Evolutionary conservation across 2,329 filamentous ascomycete species (phyloP), one percentile per base, ranked within the genome.

Genomic region (Penicillium sp.): DNA sequence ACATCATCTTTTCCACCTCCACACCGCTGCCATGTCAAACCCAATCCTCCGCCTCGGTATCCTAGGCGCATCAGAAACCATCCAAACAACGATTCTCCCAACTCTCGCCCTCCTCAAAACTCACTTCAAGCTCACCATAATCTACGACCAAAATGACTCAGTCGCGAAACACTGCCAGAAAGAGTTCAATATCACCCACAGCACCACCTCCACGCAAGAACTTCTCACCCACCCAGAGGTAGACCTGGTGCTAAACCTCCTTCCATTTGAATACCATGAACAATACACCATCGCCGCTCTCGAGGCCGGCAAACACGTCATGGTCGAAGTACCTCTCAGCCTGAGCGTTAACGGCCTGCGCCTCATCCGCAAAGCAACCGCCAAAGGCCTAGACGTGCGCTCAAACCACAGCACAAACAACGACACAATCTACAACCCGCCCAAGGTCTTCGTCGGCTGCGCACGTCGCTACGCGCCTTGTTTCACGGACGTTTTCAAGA

Each of bases 251-350:
- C 72, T 85, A 4, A 81, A 87, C 27, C 73, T 87, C 59, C 75
- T 86, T 52, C 73, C 78, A 3, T 80, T 86, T 59, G 83, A 82
- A 22, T 84, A 78, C 58, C 86, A 87, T 66, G 77, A 77, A n/a
- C 58, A 71, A 4, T 79, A 85, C 55, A 78, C 77, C 3, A 73
- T 86, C 26, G 63, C 79, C 0, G 83, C 84, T 0, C 73, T 88
- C 1, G 59, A 80, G 52, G 70, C 80, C 16, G 77, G 79, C 52
- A 88, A 88, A 66, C 74, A 82, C 59, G 80, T 82, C 11, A 77
- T 88, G 57, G 72, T 88, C 4, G 85, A 88, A 66, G 86, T 86
- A 56, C 85, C 86, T 0, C 63, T 85, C 2, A 77, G 83, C 0
- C 65, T 87, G 5, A 81, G 75, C 24, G 69, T 81, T 21, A 74